phyloP scores from a whole-genome alignment of 1,139 yeast species.

The Scheffersomyces cryptocercus region DNA sequence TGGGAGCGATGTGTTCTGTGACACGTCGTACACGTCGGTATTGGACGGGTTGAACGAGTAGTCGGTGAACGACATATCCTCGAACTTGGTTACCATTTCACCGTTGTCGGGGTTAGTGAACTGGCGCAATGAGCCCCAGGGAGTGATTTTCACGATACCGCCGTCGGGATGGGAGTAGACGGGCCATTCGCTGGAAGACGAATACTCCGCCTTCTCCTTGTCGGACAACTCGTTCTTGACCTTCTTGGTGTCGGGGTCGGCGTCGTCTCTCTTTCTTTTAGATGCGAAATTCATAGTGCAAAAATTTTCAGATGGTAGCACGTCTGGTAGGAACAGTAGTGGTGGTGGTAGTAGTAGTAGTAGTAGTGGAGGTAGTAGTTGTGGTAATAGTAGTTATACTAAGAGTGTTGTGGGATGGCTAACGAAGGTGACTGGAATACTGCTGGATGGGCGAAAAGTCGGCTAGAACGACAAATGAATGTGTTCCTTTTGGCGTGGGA shows the following conservation, averaged over 20 bases:
- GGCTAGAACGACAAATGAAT: too few relatives aligned
- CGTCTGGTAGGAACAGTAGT: too few relatives aligned
- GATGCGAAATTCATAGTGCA: constrained; percentile 15
- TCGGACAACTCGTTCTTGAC: constrained; percentile 17
- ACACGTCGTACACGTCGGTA: constrained; percentile 8
- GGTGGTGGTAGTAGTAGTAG: too few relatives aligned
- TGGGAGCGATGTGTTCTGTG: constrained; percentile 19
- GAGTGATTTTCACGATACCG: constrained; percentile 62
- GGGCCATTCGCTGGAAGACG: constrained; percentile 55
- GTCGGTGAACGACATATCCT: constrained; percentile 43
- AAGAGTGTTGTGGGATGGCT: too few relatives aligned
- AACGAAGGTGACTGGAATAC: too few relatives aligned
- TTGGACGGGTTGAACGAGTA: constrained; percentile 26
- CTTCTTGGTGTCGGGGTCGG: constrained; percentile 24
- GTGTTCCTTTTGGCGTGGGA: too few relatives aligned
- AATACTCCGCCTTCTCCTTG: constrained; percentile 15
- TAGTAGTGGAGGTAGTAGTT: too few relatives aligned
- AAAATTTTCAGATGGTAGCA: too few relatives aligned
- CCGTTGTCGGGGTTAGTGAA: constrained; percentile 33
- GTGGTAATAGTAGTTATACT: too few relatives aligned
- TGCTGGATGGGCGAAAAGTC: too few relatives aligned
- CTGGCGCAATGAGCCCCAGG: constrained; percentile 53
- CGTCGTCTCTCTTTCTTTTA: constrained; percentile 30
- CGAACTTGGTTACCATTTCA: constrained; percentile 41
- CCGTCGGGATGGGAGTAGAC: constrained; percentile 65